Base-by-base conservation (phyloP, 306 rosid genomes). In the Begonia fuchsioides region DNA sequence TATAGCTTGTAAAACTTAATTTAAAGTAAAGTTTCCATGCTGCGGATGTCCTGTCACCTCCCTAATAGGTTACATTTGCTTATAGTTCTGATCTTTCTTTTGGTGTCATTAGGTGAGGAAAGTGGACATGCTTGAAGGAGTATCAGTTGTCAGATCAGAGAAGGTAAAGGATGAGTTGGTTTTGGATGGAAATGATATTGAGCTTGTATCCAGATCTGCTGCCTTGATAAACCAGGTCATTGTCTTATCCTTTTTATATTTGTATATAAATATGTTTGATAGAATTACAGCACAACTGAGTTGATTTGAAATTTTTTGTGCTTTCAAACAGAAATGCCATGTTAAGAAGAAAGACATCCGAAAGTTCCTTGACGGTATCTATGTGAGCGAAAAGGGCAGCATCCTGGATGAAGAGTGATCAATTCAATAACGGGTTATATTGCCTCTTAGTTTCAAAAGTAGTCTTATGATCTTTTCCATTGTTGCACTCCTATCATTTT, bases 311-410 rank as follows among this genome's bases (percentile, higher is more conserved):
- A 0, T 12, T 52, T 14, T 0, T 0, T 16, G 11, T 39, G 16
- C 1, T 47, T 8, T 15, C 9, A 0, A 19, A 55, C 81, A 76
- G 83, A 76, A 76, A 72, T 76, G 83, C 10, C 79, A 76, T 32
- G 83, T 76, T 2, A 72, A 76, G 15, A 76, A 76, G 1, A 76
- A 76, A 49, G 83, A 77, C 63, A 72, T 77, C 56, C 35, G 79
- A 50, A 72, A 72, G 64, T 72, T 72, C 15, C 72, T 72, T 3
- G 83, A 77, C 47, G 47, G 35, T 5, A 26, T 26, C 35, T 26
- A 26, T 26, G 35, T 26, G 35, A 26, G 35, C 35, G 35, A 26
- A 63, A 77, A 40, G 76, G 83, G 79, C 3, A 39, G 64, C 10
- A 58, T 77, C n/a, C 4, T 44, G 10, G 44, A 16, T 6, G 79